Percentiles rank a stretch among this genome's conserved stretches.
Evolutionary conservation across 2,329 filamentous ascomycete species (phyloP).

Genomic region (Fusarium tupiense): DNA sequence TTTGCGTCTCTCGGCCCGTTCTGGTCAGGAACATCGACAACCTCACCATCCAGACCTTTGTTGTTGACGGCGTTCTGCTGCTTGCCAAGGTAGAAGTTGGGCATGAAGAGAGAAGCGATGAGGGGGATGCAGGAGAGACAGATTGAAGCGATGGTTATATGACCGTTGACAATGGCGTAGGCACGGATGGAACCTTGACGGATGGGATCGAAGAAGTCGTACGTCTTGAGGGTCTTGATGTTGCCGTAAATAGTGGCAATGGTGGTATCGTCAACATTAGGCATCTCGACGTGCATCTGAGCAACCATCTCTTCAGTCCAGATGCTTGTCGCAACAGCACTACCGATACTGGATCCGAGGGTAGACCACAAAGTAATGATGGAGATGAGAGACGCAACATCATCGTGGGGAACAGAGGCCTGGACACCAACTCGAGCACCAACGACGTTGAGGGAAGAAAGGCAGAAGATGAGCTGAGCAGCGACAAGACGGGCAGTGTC

Average conservation of each 20-base stretch:
- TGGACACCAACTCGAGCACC: conserved; percentile 53
- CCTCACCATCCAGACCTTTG: conserved; percentile 46
- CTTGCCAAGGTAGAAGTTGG: conserved; percentile 51
- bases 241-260: conserved; percentile 47
- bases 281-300: conserved; percentile 46
- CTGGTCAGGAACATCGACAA: conserved; percentile 36
- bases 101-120: conserved; percentile 53
- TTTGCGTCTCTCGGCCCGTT: not conserved
- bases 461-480: conserved; percentile 50
- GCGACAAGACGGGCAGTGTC: conserved; percentile 48
- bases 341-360: conserved; percentile 51
- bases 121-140: conserved; percentile 46
- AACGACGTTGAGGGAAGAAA: conserved; percentile 51
- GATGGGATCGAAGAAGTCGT: conserved; percentile 48
- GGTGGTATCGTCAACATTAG: conserved; percentile 35
- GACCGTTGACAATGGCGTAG: conserved; percentile 47
- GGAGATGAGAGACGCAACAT: conserved; percentile 52
- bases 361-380: conserved; percentile 53
- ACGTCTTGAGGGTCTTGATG: conserved; percentile 47
- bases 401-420: conserved; percentile 55
- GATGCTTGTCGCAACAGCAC: conserved; percentile 50
- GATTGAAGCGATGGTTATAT: conserved; percentile 48
- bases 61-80: conserved; percentile 49
- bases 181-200: conserved; percentile 51
- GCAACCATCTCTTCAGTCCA: conserved; percentile 53